A percentile compares a stretch with the other conserved stretches of the same genome.
phyloP scores from a whole-genome alignment of 1,284 basidiomycete genomes.

The Microbotryum saponariae region DNA sequence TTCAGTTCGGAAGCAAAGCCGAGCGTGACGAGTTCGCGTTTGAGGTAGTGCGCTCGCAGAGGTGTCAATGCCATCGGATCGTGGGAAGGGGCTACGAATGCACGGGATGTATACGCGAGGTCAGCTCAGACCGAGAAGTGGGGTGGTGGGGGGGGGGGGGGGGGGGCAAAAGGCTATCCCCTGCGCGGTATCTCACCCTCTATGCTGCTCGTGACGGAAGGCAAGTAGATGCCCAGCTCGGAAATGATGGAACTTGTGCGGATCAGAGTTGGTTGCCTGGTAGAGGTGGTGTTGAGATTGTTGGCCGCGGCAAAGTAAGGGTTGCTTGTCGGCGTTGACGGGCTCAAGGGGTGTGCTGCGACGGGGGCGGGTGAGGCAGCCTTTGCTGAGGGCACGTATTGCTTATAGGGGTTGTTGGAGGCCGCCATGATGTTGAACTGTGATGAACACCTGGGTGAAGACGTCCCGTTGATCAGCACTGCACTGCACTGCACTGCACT shows the following conservation, averaged over 20 bases:
- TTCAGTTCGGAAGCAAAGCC: slow-evolving; percentile 71
- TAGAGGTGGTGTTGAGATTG: neutral
- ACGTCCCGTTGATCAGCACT: no score
- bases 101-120: neutral
- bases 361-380: no score
- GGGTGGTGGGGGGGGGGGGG: no score
- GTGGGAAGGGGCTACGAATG: neutral
- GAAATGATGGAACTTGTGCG: slow-evolving; percentile 15
- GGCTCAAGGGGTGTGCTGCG: no score
- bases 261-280: neutral
- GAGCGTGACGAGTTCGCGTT: slow-evolving; percentile 83
- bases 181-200: neutral
- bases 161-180: neutral
- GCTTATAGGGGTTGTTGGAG: no score
- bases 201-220: slow-evolving; percentile 13
- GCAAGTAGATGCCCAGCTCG: slow-evolving; percentile 23
- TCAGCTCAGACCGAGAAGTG: neutral
- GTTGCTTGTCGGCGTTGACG: no score
- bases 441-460: no score
- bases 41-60: slow-evolving; percentile 86
- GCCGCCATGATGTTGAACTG: no score
- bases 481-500: no score
- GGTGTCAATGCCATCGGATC: slow-evolving; percentile 53
- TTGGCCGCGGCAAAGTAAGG: no score
- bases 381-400: no score